Evolutionary conservation across 106 monocot species (phyloP), one percentile per base, ranked within the genome.

Genomic region (Allium fistulosum): DNA sequence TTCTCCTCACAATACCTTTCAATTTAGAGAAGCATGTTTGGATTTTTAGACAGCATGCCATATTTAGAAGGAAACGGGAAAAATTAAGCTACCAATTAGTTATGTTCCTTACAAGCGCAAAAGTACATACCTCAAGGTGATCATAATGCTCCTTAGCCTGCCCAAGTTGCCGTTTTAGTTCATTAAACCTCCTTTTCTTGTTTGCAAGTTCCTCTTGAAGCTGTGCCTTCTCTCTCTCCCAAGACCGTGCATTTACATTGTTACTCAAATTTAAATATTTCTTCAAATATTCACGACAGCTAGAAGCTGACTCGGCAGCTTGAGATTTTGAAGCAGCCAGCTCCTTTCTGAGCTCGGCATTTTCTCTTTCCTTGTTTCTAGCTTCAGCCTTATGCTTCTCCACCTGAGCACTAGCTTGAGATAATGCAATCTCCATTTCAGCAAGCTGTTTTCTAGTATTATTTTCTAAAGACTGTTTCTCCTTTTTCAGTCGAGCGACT

Each of bases 351-450:
- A 96, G 75, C 22, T 79, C 77, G 16, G 76, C 71, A 63, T 96
- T 96, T 67, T 96, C 86, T 65, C 53, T 58, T 71, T 88, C 78
- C 49, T 83, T 88, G 18, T 66, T 76, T 5, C 68, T 76, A 12
- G 77, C 79, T 61, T 85, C 61, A 59, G 71, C 75, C 59, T 78
- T 77, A 50, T 78, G 75, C 74, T 78, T 83, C 28, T 82, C 86
- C 17, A 88, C 78, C 76, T 91, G 88, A 45, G 62, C 49, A 37
- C 61, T 78, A 46, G 84, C 86, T 70, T 84, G 88, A 27, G 84
- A 66, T n/a, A 91, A 68, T 26, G 91, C 95, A 74, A 72, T 78
- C 71, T 96, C 88, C 84, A 88, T 82, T 74, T 91, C 95, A 56
- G 79, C 55, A 16, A 91, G 75, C 71, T 82, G 91, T 77, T 91